Evolutionary conservation across 345 rosid genomes (phyloP).

Genomic region (Brassica carinata): DNA sequence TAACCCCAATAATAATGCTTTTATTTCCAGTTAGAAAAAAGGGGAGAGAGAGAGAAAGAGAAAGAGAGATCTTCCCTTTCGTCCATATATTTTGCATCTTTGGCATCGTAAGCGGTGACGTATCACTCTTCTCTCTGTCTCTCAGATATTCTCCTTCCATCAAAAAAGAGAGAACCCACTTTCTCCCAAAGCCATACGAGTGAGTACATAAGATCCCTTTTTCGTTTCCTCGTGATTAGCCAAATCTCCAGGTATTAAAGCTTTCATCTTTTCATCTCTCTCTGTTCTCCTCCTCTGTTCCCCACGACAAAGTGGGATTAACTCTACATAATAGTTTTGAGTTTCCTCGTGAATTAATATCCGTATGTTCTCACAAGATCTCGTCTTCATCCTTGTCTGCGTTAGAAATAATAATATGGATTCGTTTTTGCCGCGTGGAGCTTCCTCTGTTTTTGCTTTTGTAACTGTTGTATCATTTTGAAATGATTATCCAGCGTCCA

Average conservation of each 20-base stretch:
- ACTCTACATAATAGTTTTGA: not conserved
- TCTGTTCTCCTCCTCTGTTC: not conserved
- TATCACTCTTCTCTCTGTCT: slow-evolving; percentile 22
- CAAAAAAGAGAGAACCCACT: not conserved
- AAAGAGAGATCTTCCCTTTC: not conserved
- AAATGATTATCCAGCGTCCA: not conserved
- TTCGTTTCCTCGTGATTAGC: slow-evolving; percentile 1
- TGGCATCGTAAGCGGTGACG: slow-evolving; percentile 39
- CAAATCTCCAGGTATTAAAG: slow-evolving; percentile 28
- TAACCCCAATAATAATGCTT: too few species aligned
- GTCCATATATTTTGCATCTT: slow-evolving; percentile 38
- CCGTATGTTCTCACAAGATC: not conserved
- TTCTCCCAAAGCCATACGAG: slow-evolving; percentile 14
- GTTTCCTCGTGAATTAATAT: slow-evolving; percentile 6
- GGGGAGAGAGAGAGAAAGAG: not conserved
- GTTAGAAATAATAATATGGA: not conserved
- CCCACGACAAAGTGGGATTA: slow-evolving; percentile 19
- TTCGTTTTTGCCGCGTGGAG: not conserved
- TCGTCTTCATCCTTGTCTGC: not conserved
- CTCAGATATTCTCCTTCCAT: slow-evolving; percentile 18
- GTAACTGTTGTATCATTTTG: slow-evolving; percentile 2
- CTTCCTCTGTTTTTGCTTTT: slow-evolving; percentile 20
- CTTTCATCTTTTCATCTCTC: not conserved
- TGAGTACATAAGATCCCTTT: slow-evolving; percentile 34
- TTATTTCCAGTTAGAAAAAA: not conserved